A percentile compares a stretch with the other conserved stretches of the same genome.
Evolutionary conservation across 805 yeast species (phyloP).

Genomic region (Lachancea meyersii): DNA sequence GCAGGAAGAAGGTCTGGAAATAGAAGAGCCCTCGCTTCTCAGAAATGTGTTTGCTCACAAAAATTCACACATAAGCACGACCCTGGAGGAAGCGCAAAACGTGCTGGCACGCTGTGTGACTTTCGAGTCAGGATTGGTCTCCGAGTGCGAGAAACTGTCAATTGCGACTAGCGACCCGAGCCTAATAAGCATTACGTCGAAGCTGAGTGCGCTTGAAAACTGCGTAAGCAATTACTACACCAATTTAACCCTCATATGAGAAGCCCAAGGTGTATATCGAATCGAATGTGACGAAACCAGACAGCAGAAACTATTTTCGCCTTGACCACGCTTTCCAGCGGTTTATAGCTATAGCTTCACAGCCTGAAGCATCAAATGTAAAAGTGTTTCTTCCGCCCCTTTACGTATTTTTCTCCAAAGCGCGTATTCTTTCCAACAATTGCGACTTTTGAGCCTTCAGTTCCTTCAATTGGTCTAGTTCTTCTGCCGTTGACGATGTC

Average conservation of each 20-base stretch:
- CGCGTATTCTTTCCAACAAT: conserved; percentile 15
- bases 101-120: conserved; percentile 60
- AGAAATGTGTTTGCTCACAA: conserved; percentile 33
- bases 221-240: conserved; percentile 21
- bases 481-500: conserved; percentile 31
- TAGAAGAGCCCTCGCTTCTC: conserved; percentile 30
- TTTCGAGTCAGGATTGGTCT: conserved; percentile 52
- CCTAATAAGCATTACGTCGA: conserved; percentile 54
- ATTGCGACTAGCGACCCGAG: conserved; percentile 65
- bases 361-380: too few relatives aligned
- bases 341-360: too few relatives aligned
- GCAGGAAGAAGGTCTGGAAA: conserved; percentile 33
- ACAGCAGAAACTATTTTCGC: too few relatives aligned
- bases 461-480: conserved; percentile 23
- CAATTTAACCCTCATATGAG: conserved; percentile 13
- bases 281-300: too few relatives aligned
- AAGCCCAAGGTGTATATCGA: not conserved
- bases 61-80: conserved; percentile 29
- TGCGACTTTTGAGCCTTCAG: conserved; percentile 22
- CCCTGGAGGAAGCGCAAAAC: conserved; percentile 39
- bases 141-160: conserved; percentile 51
- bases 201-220: conserved; percentile 52
- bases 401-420: conserved; percentile 3
- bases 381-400: too few relatives aligned
- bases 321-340: too few relatives aligned